Evolutionary conservation across 2,329 filamentous ascomycete species (phyloP).

Genomic region (Pseudovirgaria hyperparasitica): DNA sequence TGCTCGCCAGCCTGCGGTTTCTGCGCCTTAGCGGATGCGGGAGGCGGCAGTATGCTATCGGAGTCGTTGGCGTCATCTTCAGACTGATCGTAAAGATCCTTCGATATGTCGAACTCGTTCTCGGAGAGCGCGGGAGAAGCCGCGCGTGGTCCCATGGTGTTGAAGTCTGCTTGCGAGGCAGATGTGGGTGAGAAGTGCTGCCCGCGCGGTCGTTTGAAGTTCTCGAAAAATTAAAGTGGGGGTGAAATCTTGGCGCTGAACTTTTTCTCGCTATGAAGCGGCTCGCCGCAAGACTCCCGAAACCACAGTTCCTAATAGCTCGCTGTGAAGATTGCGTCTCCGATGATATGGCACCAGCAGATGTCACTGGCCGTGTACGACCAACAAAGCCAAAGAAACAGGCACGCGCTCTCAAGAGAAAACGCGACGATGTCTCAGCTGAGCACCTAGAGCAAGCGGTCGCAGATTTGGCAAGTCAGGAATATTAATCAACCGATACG

Average conservation of each 20-base stretch:
- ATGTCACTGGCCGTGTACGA: conserved; percentile 28
- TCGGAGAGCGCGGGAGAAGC: conserved; percentile 77
- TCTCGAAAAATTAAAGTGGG: too few species aligned
- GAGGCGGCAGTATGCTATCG: neutral
- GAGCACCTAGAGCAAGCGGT: conserved; percentile 33
- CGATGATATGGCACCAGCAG: conserved; percentile 15
- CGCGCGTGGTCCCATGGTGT: conserved; percentile 61
- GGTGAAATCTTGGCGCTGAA: too few species aligned
- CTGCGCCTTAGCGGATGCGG: conserved; percentile 27
- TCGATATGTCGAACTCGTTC: conserved; percentile 81
- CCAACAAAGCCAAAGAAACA: conserved; percentile 45
- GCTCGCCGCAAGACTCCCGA: too few species aligned
- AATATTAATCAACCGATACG: neutral
- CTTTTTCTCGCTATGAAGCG: too few species aligned
- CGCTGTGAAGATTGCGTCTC: too few species aligned
- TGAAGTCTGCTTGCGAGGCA: too few species aligned
- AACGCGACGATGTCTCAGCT: conserved; percentile 39
- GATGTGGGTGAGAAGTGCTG: neutral
- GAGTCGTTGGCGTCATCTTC: conserved; percentile 30
- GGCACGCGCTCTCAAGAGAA: conserved; percentile 38
- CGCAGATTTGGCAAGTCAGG: conserved; percentile 23
- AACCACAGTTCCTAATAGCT: too few species aligned
- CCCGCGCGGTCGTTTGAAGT: neutral
- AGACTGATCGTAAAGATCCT: conserved; percentile 53
- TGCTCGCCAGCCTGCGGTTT: conserved; percentile 22